Evolutionary conservation across 163 green algal species (phyloP).

Genomic region (Chloromonas sp.): DNA sequence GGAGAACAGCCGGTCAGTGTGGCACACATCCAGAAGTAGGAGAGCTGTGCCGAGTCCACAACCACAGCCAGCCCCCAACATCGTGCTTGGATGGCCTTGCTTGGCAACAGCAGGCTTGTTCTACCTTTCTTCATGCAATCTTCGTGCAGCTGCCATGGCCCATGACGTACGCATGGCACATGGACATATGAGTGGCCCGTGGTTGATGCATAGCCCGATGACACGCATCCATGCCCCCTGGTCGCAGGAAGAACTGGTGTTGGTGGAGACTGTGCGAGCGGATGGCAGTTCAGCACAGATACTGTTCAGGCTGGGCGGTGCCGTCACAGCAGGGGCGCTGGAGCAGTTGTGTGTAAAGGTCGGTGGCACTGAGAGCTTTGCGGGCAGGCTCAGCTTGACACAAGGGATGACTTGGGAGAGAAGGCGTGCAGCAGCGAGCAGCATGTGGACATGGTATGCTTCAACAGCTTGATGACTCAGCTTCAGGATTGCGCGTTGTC

Average conservation of each 20-base stretch:
- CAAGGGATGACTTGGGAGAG: no score
- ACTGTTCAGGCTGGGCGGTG: conserved; percentile 58
- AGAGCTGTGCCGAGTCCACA: no score
- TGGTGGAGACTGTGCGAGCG: conserved; percentile 39
- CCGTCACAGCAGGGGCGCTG: conserved; percentile 55
- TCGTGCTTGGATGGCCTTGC: background rate
- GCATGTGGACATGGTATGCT: background rate
- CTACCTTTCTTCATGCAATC: no score
- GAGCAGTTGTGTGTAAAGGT: conserved; percentile 72
- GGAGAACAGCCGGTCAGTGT: conserved; percentile 33
- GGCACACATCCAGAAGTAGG: background rate
- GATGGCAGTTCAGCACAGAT: conserved; percentile 53
- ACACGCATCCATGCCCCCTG: background rate
- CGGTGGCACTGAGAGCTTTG: no score
- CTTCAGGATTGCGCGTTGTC: no score
- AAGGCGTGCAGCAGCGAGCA: background rate
- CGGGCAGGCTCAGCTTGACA: no score
- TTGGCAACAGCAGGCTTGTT: background rate
- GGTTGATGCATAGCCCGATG: background rate
- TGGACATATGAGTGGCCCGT: background rate
- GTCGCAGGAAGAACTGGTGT: conserved; percentile 56
- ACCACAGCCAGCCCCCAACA: background rate
- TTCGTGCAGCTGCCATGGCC: background rate
- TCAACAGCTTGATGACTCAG: no score
- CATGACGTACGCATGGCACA: background rate